phyloP scores from a whole-genome alignment of 1,139 yeast genomes.

The Ogataea hybrid region DNA sequence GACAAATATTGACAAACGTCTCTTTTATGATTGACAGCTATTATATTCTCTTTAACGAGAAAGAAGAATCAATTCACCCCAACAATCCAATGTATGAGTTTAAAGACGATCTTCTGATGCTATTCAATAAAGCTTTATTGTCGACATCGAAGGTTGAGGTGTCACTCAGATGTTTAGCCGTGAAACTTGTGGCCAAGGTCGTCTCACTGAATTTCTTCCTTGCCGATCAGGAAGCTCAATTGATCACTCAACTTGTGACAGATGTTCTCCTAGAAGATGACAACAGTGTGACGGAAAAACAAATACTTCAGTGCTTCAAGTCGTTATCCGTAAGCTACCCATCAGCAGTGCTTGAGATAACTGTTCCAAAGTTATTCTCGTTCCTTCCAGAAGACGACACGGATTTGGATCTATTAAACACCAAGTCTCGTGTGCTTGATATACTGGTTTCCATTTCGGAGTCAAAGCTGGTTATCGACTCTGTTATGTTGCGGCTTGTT shows the following conservation, averaged over 20 bases:
- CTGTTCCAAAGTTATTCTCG: constrained; percentile 59
- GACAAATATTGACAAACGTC: constrained; percentile 57
- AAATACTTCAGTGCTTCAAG: constrained; percentile 52
- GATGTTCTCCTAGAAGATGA: constrained; percentile 54
- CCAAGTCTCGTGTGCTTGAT: constrained; percentile 39
- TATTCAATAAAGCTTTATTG: constrained; percentile 65
- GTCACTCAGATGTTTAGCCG: constrained; percentile 63
- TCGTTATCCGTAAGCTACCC: constrained; percentile 43
- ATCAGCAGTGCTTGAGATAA: constrained; percentile 50
- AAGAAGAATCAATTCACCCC: constrained; percentile 9
- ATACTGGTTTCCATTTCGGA: constrained; percentile 46
- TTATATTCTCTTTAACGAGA: constrained; percentile 32
- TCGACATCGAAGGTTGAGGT: constrained; percentile 66
- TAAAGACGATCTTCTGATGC: constrained; percentile 66
- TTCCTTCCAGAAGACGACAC: constrained; percentile 43
- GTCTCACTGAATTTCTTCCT: constrained; percentile 47
- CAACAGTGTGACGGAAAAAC: constrained; percentile 37
- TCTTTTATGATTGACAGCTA: constrained; percentile 54
- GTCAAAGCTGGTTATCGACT: constrained; percentile 47
- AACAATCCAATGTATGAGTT: constrained; percentile 37
- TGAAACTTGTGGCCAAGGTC: constrained; percentile 61
- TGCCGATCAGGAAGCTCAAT: constrained; percentile 51
- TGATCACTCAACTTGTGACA: constrained; percentile 65
- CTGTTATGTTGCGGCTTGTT: constrained; percentile 47
- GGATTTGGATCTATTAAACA: constrained; percentile 20